A percentile compares a stretch with the other conserved stretches of the same genome.
These are phyloP conservation scores for Acacia pycnantha DNA, from an alignment of 331 rosid genomes.

Conservation along the genomic window DNA sequence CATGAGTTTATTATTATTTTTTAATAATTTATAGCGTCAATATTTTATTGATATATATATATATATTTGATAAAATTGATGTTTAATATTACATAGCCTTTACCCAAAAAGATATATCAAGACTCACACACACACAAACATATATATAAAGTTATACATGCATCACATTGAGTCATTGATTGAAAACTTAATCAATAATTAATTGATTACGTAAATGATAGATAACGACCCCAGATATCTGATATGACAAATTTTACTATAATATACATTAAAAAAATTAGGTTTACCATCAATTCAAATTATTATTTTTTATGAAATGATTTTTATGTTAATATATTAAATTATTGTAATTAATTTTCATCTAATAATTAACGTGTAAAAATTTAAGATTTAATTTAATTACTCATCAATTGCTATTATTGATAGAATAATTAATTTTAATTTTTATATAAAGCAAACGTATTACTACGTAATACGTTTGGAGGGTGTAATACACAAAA, in stretches of 20 bases:
- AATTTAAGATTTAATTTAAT: not conserved
- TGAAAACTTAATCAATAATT: too few relatives aligned
- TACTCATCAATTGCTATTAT: not conserved
- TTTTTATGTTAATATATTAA: not conserved
- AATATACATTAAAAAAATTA: not conserved
- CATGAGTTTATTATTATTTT: too few relatives aligned
- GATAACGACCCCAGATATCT: not conserved
- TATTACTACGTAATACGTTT: too few relatives aligned
- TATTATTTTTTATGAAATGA: not conserved
- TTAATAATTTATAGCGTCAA: too few relatives aligned
- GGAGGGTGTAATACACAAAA: too few relatives aligned
- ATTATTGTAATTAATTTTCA: not conserved
- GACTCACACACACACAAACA: too few relatives aligned
- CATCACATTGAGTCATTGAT: not conserved
- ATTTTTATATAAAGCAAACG: not conserved
- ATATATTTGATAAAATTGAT: too few relatives aligned
- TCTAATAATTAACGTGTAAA: not conserved
- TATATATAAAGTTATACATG: not conserved
- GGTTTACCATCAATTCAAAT: not conserved
- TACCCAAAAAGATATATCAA: too few relatives aligned
- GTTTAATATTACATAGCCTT: too few relatives aligned
- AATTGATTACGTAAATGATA: not conserved
- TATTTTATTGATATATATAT: too few relatives aligned
- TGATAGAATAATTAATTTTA: not conserved
- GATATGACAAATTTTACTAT: too few relatives aligned